Percentiles rank a stretch among this genome's conserved stretches.
These are phyloP conservation scores for Spergularia marina DNA, from an alignment of 148 eudicot genomes.

Conservation along the genomic window DNA sequence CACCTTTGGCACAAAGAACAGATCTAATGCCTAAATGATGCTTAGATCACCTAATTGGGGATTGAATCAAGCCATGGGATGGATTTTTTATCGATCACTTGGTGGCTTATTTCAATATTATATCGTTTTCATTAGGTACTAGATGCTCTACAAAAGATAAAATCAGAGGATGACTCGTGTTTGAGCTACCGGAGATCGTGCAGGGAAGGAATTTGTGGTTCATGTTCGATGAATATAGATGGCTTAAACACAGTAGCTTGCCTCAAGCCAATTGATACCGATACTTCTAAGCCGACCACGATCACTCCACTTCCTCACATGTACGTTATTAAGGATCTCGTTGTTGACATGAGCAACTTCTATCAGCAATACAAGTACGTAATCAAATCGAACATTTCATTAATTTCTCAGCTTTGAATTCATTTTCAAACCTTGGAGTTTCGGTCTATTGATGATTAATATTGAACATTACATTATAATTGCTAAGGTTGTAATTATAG, in stretches of 20 bases:
- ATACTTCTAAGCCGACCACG: conserved; percentile 48
- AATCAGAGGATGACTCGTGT: conserved; percentile 63
- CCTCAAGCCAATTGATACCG: conserved; percentile 64
- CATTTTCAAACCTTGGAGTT: no score
- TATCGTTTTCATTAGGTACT: conserved; percentile 35
- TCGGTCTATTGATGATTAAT: no score
- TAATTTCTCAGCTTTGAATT: no score
- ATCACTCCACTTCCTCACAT: conserved; percentile 86
- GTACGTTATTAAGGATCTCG: conserved; percentile 79
- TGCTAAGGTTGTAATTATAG: no score
- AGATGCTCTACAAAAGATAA: conserved; percentile 75
- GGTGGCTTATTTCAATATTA: neutral
- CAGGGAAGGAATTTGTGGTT: conserved; percentile 87
- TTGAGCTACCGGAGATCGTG: conserved; percentile 76
- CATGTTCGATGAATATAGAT: conserved; percentile 83
- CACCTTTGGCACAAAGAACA: no score
- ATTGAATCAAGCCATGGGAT: no score
- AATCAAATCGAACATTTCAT: neutral
- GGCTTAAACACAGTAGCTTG: conserved; percentile 82
- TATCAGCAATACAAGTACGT: conserved; percentile 87
- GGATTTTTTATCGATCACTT: no score
- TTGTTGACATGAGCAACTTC: conserved; percentile 77
- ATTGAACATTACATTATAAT: no score
- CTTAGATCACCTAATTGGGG: no score
- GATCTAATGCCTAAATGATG: no score